These are phyloP conservation scores for Chrysanthemum makinoi DNA, from an alignment of 129 eudicot species.

Conservation along the genomic window DNA sequence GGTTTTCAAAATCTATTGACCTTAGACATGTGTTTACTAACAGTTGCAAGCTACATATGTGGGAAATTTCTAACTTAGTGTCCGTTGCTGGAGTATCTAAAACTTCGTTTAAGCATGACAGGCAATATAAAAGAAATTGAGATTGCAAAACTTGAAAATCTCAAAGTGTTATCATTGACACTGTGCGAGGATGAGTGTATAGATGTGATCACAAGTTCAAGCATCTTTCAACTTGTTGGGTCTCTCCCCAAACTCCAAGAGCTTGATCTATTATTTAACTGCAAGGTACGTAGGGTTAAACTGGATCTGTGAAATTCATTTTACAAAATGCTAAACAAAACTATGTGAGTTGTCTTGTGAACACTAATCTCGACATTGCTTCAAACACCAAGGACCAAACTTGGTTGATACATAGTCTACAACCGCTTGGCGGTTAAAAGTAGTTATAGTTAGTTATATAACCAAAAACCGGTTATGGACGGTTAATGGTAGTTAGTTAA, in stretches of 20 bases:
- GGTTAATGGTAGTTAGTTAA: too few species aligned
- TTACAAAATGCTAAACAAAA: too few species aligned
- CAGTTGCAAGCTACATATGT: not conserved
- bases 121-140: not conserved
- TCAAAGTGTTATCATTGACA: conserved; percentile 14
- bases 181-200: not conserved
- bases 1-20: conserved; percentile 22
- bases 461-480: too few species aligned
- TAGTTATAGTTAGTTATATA: too few species aligned
- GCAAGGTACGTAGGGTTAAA: conserved; percentile 14
- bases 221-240: conserved; percentile 16
- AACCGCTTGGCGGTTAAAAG: too few species aligned
- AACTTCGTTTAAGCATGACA: not conserved
- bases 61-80: not conserved
- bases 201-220: not conserved
- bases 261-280: conserved; percentile 3
- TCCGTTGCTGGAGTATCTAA: not conserved
- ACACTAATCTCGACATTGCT: too few species aligned
- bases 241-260: conserved; percentile 21
- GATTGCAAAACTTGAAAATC: conserved; percentile 17
- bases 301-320: too few species aligned
- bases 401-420: too few species aligned
- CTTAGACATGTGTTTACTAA: not conserved
- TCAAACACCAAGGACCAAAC: too few species aligned
- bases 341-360: too few species aligned